Percentiles rank a stretch among this genome's conserved stretches.
These are phyloP conservation scores for Collybia sordida DNA, from an alignment of 768 basidiomycete species.

Conservation along the genomic window DNA sequence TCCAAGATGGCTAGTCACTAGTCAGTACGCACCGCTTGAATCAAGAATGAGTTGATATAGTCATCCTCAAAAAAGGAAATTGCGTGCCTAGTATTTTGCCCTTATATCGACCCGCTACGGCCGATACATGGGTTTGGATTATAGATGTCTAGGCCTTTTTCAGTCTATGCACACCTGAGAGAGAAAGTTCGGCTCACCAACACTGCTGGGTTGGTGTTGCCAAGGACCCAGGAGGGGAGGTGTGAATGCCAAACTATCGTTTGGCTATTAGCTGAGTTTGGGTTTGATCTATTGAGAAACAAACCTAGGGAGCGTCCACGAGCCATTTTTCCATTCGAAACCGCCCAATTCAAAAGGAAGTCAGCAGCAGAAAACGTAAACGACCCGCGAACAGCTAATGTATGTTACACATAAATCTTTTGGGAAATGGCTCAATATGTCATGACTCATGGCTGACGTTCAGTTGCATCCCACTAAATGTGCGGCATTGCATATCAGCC, in stretches of 20 bases:
- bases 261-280: neutral
- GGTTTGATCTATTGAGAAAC: neutral
- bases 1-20: neutral
- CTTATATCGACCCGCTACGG: constrained; percentile 34
- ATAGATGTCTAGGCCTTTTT: constrained; percentile 24
- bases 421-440: too few relatives aligned
- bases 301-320: constrained; percentile 39
- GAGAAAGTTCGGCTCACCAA: constrained; percentile 17
- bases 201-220: constrained; percentile 28
- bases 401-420: neutral
- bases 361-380: constrained; percentile 36
- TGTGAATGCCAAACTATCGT: constrained; percentile 25
- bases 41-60: too few relatives aligned
- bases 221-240: constrained; percentile 35
- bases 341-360: constrained; percentile 38
- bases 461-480: too few relatives aligned
- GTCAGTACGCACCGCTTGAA: too few relatives aligned
- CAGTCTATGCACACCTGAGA: neutral
- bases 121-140: constrained; percentile 38
- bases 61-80: neutral
- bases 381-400: constrained; percentile 23
- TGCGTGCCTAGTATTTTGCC: constrained; percentile 32
- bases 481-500: too few relatives aligned
- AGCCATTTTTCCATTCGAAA: constrained; percentile 36
- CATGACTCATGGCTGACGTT: too few relatives aligned